Evolutionary conservation across 1,284 basidiomycete genomes (phyloP), one percentile per base, ranked within the genome.

Genomic region (Stygiomarasmius scandens): DNA sequence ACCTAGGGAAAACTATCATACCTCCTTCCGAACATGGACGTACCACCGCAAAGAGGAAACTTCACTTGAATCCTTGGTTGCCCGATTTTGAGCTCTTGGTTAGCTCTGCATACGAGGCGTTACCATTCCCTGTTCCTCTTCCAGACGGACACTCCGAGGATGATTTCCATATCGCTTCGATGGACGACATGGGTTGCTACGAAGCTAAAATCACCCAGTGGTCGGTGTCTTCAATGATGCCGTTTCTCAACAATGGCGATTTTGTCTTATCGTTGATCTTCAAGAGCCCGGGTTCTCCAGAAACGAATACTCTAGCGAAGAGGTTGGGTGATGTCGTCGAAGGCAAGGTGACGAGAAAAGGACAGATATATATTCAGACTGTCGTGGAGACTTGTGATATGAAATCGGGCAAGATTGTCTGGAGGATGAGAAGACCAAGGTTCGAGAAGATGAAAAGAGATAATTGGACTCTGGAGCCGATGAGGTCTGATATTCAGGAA

Each of bases 21-120:
- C 72, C 73, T 2, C 49, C 71, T 9, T 61, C 58, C 10, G 69
- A 76, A 46, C 48, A 4, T 57, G 61, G 4, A 63, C 58, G 32
- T 23, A 38, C 8, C 16, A 67, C 67, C 9, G 34, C 64, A 1
- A 11, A 45, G 50, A 66, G 72, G 43, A 58, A 62, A 16, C 61
- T 73, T 9, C 64, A 71, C 34, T 63, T 71, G 4, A 68, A 71
- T 43, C 72, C 71, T 0, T 75, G 74, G 72, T 63, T 68, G 10
- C 61, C 66, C 22, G 74, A 75, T 54, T 58, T 74, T 43, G 71
- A 75, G 59, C 65, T 49, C 34, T 69, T 74, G 16, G 48, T 75
- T 32, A 68, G 68, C 11, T 54, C 63, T 0, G 64, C 66, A 1
- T 62, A 64, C 29, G 61, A 67, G 16, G 69, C 64, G 1, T 44